Base-by-base conservation (phyloP, 495 filamentous ascomycete species). In the Tuber indicum region DNA sequence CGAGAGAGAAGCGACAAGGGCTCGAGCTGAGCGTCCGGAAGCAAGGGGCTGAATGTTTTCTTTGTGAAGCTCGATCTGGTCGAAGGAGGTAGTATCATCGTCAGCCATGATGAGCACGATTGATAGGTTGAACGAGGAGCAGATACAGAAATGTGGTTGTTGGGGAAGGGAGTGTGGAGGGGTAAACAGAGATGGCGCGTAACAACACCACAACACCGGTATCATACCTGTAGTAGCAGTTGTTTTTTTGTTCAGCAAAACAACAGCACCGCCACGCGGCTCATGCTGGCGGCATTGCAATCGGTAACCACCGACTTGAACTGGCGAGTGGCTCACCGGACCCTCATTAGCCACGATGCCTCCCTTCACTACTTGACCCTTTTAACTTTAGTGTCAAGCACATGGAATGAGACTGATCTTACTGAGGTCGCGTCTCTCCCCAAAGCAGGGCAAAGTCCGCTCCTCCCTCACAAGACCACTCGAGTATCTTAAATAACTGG, bases 21-120 rank as follows among this genome's bases (percentile, higher is more conserved):
- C 92, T 85, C 91, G 91, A 23, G 96, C 96, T 45, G 94, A 98
- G 74, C 96, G 90, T 49, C 96, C 96, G 71, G 93, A 91, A 2
- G 96, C 93, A 58, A 98, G 88, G 19, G 94, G 91, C 83, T 97
- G 94, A 66, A 98, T 97, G 83, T 99, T 98, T 85, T 99, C 96
- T 85, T 99, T 99, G 82, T 97, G 94, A 69, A 88, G 88, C 84
- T 99, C 96, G 86, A 99, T 98, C 77, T 98, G 90, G 77, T 97
- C 92, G 87, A 99, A 98, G 85, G 96, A 89, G 83, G 97, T 92
- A 26, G 81, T 78, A 44, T 81, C 46, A 36, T 70, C 70, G 70
- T 74, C 80, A 52, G 80, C 76, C 80, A 81, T 81, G 32, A 58
- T 77, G 39, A 75, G 36, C 16, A 39, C 23, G 71, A 77, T 72